A percentile compares a stretch with the other conserved stretches of the same genome.
phyloP scores from a whole-genome alignment of 2,329 filamentous ascomycete species.

The Leptographium flavum region DNA sequence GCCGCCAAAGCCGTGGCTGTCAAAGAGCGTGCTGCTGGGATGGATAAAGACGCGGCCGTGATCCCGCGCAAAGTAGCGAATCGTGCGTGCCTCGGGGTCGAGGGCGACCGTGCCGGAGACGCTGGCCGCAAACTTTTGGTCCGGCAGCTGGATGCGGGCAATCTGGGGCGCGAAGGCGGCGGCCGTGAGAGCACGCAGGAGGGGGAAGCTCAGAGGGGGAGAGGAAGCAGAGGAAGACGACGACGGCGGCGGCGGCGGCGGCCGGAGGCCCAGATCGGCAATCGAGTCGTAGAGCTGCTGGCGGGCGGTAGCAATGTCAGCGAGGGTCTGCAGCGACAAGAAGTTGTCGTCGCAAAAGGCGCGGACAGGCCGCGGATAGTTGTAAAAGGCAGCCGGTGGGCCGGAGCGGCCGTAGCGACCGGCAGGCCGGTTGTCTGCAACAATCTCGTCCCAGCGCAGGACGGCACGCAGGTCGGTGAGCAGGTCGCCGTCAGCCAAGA shows the following conservation, averaged over 20 bases:
- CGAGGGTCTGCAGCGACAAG: conserved; percentile 67
- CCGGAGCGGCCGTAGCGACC: too few relatives aligned
- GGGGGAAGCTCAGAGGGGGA: conserved; percentile 23
- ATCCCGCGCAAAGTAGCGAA: conserved; percentile 84
- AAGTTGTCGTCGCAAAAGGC: conserved; percentile 77
- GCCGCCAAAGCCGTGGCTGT: conserved; percentile 61
- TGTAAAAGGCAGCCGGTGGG: conserved; percentile 1
- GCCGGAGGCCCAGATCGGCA: conserved; percentile 68
- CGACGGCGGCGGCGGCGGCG: conserved; percentile 17
- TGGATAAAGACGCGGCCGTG: conserved; percentile 86
- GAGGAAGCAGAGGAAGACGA: conserved; percentile 13
- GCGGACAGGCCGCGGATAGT: conserved; percentile 49
- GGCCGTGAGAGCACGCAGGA: conserved; percentile 57
- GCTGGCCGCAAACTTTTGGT: conserved; percentile 85
- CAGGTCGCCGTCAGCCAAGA: conserved; percentile 65
- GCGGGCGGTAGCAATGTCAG: conserved; percentile 77
- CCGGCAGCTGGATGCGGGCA: conserved; percentile 80
- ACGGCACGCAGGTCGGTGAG: conserved; percentile 77
- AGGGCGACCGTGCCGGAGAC: conserved; percentile 82
- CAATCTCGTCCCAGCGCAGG: conserved; percentile 63
- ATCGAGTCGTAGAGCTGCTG: conserved; percentile 77
- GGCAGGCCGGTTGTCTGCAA: conserved; percentile 25
- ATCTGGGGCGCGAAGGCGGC: conserved; percentile 74
- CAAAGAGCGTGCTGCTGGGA: conserved; percentile 76
- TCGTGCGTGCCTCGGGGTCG: conserved; percentile 80